Base-by-base conservation (phyloP, 1,284 basidiomycete genomes). In the Sanguinoderma infundibulare region DNA sequence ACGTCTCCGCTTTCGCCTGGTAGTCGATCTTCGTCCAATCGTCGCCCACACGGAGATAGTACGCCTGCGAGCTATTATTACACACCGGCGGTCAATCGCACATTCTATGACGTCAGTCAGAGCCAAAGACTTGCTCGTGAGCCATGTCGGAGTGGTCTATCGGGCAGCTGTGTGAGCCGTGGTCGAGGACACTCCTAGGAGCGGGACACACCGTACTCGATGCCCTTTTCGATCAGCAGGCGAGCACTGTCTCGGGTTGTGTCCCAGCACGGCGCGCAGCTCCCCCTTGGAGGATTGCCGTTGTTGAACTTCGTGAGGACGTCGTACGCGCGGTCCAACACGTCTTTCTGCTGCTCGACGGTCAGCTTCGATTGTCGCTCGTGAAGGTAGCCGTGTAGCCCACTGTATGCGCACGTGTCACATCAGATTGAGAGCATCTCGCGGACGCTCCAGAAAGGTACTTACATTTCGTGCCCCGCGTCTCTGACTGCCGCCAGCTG, bases 211-310 rank as follows among this genome's bases (percentile, higher is more conserved):
- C 87, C 90, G 68, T 92, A 92, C 75, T 89, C 81, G 46, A 94
- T 87, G 0, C 91, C 91, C 69, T 90, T 89, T 26, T 89, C 85
- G n/a, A 92, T 79, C 20, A 93, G 75, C 28, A 93, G 78, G 14
- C 85, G 77, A 0, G 85, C 86, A 2, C 85, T 86, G 72, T 91
- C 90, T 59, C 83, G 84, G 74, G 83, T 88, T 1, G 84, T 86
- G 72, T 94, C 91, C 89, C 90, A 94, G 87, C 90, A 93, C 0
- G 90, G 89, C 6, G 90, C 89, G 36, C 91, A 87, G 56, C 79
- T 79, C 10, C 87, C 86, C 69, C 84, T 84, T 0, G 91, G 91
- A 12, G 88, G 81, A 28, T 84, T 77, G 15, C 85, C 86, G 58
- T 86, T 79, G 70, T 87, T 89, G 72, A 94, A 92, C 7, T 84